Conservation (phyloP, 2,329 filamentous ascomycete species). For the Arthrobotrys musiformis region DNA sequence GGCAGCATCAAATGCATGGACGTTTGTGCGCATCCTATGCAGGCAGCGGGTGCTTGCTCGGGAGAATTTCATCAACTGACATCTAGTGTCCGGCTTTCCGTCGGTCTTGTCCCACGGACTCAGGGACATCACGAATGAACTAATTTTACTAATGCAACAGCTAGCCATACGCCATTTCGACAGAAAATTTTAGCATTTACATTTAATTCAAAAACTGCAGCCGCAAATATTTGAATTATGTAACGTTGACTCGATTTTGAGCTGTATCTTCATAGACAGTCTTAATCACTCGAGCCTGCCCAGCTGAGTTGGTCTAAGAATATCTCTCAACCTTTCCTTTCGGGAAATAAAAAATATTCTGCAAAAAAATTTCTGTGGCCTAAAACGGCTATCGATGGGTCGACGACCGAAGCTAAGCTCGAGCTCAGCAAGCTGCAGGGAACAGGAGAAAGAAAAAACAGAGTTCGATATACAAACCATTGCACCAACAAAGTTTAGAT, state of each 20-base stretch:
- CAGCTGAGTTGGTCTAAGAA: background rate
- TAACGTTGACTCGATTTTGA: background rate
- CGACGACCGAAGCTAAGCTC: background rate
- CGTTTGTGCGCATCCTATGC: conserved; percentile 42
- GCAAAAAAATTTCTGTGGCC: background rate
- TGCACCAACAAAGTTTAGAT: conserved; percentile 14
- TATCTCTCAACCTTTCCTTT: conserved; percentile 21
- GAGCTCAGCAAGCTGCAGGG: conserved; percentile 1
- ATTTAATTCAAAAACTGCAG: background rate
- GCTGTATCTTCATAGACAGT: background rate
- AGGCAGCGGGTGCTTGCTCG: conserved; percentile 42
- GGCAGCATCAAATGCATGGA: conserved; percentile 25
- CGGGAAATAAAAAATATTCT: background rate
- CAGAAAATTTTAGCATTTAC: too few relatives aligned
- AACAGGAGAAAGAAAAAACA: background rate
- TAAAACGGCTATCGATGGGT: conserved; percentile 21
- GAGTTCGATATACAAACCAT: conserved; percentile 6
- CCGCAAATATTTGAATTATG: background rate
- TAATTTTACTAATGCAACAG: background rate
- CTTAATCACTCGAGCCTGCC: background rate
- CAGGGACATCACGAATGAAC: conserved; percentile 22
- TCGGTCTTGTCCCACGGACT: conserved; percentile 19
- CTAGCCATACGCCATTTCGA: conserved; percentile 1
- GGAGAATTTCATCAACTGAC: conserved; percentile 33
- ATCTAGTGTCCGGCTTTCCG: conserved; percentile 39